phyloP scores from a whole-genome alignment of 1,284 basidiomycete species.

The Tylopilus sp. region DNA sequence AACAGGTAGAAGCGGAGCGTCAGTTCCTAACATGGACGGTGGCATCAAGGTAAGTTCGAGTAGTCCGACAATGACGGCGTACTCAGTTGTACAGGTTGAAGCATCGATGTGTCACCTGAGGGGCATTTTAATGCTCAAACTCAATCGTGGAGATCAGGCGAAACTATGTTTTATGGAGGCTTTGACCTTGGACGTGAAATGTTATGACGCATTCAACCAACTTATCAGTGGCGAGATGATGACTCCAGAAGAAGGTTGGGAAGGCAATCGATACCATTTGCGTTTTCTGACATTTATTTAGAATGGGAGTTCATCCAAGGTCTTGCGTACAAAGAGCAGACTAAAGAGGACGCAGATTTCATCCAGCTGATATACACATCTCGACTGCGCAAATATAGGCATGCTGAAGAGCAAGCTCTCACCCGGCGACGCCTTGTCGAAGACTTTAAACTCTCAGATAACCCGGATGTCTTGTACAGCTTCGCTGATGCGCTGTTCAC shows the following conservation, averaged over 20 bases:
- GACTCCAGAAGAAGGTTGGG: slow-evolving; percentile 82
- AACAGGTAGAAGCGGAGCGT: slow-evolving; percentile 57
- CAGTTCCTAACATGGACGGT: slow-evolving; percentile 74
- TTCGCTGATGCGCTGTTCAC: slow-evolving; percentile 90
- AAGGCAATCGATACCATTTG: not conserved
- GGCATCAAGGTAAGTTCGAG: slow-evolving; percentile 71
- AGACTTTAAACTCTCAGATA: slow-evolving; percentile 79
- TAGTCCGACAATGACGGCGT: not conserved
- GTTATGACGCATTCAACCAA: slow-evolving; percentile 93
- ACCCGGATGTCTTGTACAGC: slow-evolving; percentile 89
- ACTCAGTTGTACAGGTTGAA: slow-evolving; percentile 62
- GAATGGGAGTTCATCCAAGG: slow-evolving; percentile 95
- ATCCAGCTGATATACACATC: slow-evolving; percentile 90
- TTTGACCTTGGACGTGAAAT: slow-evolving; percentile 91
- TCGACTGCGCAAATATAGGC: slow-evolving; percentile 86
- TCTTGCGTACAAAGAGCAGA: slow-evolving; percentile 81
- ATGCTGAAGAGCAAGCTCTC: slow-evolving; percentile 75
- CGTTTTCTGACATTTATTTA: slow-evolving; percentile 31
- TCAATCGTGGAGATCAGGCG: slow-evolving; percentile 85
- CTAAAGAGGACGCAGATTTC: slow-evolving; percentile 83
- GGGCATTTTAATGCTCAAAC: slow-evolving; percentile 89
- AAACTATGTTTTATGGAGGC: slow-evolving; percentile 96
- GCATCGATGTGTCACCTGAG: slow-evolving; percentile 94
- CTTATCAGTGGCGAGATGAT: slow-evolving; percentile 93
- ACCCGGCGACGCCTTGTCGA: slow-evolving; percentile 72